These are phyloP conservation scores for Calonectria hawksworthii DNA, from an alignment of 2,329 filamentous ascomycete genomes.

Conservation along the genomic window DNA sequence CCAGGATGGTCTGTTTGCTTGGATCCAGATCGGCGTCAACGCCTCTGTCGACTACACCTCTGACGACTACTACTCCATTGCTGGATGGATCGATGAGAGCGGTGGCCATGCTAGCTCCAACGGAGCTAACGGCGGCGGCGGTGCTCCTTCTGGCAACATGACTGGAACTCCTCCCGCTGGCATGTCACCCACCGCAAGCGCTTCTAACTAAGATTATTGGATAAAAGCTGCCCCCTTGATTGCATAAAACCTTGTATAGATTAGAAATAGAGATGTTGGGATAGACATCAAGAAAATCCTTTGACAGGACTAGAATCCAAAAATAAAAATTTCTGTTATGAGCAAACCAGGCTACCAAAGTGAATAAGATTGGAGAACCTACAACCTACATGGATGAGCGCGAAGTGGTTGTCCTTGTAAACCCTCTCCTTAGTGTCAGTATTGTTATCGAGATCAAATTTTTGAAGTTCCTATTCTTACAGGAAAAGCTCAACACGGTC, in stretches of 20 bases:
- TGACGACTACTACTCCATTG: conserved; percentile 22
- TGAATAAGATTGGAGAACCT: not conserved
- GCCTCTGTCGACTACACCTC: conserved; percentile 18
- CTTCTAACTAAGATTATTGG: not conserved
- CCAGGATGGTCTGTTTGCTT: conserved; percentile 65
- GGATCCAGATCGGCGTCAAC: conserved; percentile 67
- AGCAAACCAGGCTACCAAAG: not conserved
- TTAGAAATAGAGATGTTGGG: not conserved
- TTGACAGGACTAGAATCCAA: not conserved
- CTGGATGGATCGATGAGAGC: conserved; percentile 19
- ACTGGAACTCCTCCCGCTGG: conserved; percentile 1
- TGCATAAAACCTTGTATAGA: too few species aligned
- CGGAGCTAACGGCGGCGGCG: not conserved
- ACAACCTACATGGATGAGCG: too few species aligned
- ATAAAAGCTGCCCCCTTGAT: not conserved
- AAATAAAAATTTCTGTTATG: not conserved
- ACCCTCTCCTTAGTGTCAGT: too few species aligned
- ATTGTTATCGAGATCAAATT: too few species aligned
- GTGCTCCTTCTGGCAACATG: conserved; percentile 11
- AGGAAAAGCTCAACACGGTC: too few species aligned
- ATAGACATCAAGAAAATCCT: not conserved
- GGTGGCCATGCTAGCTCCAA: conserved; percentile 18
- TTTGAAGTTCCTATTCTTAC: too few species aligned
- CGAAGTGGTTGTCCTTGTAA: too few species aligned
- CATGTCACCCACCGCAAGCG: not conserved